These are phyloP conservation scores for Uncinocarpus reesii DNA, from an alignment of 2,329 filamentous ascomycete species.

Conservation along the genomic window DNA sequence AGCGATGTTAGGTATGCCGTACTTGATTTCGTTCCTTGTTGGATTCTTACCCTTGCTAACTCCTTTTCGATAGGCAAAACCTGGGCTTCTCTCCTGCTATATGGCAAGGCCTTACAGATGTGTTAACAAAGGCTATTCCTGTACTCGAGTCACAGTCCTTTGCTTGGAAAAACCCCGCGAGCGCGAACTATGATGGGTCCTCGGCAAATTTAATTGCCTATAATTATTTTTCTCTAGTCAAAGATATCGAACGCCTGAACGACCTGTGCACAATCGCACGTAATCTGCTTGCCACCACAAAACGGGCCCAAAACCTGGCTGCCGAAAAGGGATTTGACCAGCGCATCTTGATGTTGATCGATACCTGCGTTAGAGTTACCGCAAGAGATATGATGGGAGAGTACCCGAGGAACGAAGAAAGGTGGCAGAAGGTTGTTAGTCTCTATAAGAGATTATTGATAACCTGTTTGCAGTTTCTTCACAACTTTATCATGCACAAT, in stretches of 20 bases:
- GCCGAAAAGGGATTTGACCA: conserved; percentile 51
- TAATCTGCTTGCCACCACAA: conserved; percentile 52
- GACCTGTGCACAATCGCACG: conserved; percentile 52
- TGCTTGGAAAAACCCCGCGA: conserved; percentile 47
- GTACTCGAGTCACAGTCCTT: conserved; percentile 54
- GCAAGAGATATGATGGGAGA: conserved; percentile 55
- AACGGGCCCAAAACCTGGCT: conserved; percentile 52
- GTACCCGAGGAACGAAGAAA: conserved; percentile 51
- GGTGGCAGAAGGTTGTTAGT: conserved; percentile 56
- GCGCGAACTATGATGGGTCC: conserved; percentile 48
- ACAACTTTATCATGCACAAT: conserved; percentile 57
- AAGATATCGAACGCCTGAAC: conserved; percentile 54
- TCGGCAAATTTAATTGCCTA: conserved; percentile 52
- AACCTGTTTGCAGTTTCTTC: conserved; percentile 55
- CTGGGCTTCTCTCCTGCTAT: conserved; percentile 48
- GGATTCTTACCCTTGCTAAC: not conserved
- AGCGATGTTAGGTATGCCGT: conserved; percentile 42
- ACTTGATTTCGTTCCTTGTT: not conserved
- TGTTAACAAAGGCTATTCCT: conserved; percentile 51
- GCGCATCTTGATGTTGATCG: conserved; percentile 51
- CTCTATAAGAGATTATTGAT: conserved; percentile 57
- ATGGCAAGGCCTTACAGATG: conserved; percentile 50
- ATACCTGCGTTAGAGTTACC: conserved; percentile 54
- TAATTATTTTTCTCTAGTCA: conserved; percentile 48
- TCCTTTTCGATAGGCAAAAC: conserved; percentile 38